Evolutionary conservation across 257 asterid species (phyloP).

Genomic region (Solanum tarijense): DNA sequence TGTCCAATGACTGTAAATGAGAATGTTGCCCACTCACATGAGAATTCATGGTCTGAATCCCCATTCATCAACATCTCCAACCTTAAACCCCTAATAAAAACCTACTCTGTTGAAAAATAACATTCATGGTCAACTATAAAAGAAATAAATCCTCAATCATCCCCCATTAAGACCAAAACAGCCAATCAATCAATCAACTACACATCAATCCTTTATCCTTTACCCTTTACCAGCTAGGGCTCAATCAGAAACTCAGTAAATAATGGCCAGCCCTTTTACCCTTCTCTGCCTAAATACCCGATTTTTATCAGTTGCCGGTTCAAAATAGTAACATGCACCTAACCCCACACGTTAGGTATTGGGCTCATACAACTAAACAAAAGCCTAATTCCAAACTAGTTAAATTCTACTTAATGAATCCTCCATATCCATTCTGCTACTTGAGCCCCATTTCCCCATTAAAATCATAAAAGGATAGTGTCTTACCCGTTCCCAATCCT

Average conservation of each 20-base stretch:
- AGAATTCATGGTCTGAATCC: slow-evolving; percentile 66
- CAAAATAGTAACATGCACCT: background rate
- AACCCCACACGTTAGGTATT: background rate
- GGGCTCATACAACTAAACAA: background rate
- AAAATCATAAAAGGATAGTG: background rate
- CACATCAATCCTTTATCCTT: background rate
- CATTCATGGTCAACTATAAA: background rate
- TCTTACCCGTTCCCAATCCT: background rate
- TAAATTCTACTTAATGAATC: background rate
- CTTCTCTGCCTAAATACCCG: background rate
- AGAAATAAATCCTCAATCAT: background rate
- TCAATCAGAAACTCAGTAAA: background rate
- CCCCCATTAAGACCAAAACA: background rate
- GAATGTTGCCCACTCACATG: slow-evolving; percentile 42
- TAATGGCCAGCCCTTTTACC: background rate
- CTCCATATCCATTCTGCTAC: background rate
- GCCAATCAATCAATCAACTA: background rate
- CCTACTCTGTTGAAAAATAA: slow-evolving; percentile 2
- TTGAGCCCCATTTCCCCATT: background rate
- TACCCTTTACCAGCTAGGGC: background rate
- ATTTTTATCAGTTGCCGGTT: background rate
- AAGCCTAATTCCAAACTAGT: background rate
- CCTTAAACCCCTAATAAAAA: slow-evolving; percentile 8
- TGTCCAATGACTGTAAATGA: slow-evolving; percentile 22
- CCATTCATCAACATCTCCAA: slow-evolving; percentile 39